Base-by-base conservation (phyloP, 2,329 filamentous ascomycete genomes). In the Mollisiaceae sp. region DNA sequence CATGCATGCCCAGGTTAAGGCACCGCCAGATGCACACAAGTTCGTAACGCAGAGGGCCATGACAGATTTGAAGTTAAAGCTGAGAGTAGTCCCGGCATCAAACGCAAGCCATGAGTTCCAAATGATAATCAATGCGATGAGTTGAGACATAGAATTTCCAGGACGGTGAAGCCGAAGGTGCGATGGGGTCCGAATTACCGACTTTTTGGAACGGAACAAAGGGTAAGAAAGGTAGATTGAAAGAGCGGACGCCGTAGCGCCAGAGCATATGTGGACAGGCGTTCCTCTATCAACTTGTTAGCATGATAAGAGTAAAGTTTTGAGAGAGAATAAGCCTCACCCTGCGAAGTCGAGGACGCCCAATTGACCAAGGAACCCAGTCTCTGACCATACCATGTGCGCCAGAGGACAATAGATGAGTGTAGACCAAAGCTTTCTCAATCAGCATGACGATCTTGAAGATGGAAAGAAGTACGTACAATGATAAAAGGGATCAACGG, bases 101-200 rank as follows among this genome's bases (percentile, higher is more conserved):
- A 97, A 97, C 58, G 94, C 94, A 77, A 97, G 95, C 94, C 93
- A 97, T 65, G 94, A 93, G 55, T 97, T 91, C 94, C 94, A 97
- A 59, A 97, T 85, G 84, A 90, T 85, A 32, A 89, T 85, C 4
- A 91, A 92, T 24, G 91, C 90, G 56, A 93, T 82, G 57, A 92
- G 87, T 69, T 92, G 88, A 71, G 91, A 83, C 65, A 89, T 91
- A 54, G 91, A 88, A 74, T 91, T 92, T 78, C 93, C 90, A 9
- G 90, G 89, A 38, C 86, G 84, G 80, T 90, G 90, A 4, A 87
- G 86, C 3, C 88, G 84, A 54, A 87, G 85, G 59, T 73, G 72
- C 9, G 72, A 67, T 0, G 71, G 72, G 0, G 67, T 72, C 76
- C 79, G 8, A 75, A 76, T 62, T 79, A 62, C 32, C 66, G 88